These are phyloP conservation scores for Solanum chacoense DNA, from an alignment of 305 asterid genomes.

Conservation along the genomic window DNA sequence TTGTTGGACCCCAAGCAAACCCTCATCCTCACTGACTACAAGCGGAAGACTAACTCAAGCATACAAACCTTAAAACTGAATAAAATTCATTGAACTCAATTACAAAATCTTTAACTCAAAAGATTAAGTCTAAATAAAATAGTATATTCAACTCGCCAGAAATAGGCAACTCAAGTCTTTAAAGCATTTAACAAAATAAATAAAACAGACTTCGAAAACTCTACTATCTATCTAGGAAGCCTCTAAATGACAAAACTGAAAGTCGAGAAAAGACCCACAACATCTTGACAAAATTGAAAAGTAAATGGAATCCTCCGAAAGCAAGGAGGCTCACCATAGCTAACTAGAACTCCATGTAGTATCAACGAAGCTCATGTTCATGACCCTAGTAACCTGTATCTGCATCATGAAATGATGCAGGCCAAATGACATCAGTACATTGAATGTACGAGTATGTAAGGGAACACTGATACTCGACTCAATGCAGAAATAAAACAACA, in stretches of 20 bases:
- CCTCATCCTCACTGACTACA: background rate
- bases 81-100: background rate
- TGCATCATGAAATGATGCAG: background rate
- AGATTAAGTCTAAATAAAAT: background rate
- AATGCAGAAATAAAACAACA: background rate
- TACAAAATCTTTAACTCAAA: too few species aligned
- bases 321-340: background rate
- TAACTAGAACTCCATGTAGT: background rate
- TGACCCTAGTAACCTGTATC: background rate
- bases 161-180: background rate
- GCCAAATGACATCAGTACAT: background rate
- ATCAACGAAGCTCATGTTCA: background rate
- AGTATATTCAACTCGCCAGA: background rate
- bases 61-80: background rate
- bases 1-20: background rate
- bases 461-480: background rate
- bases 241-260: background rate
- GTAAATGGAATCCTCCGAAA: background rate
- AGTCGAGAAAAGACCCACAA: background rate
- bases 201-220: background rate
- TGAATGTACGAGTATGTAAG: background rate
- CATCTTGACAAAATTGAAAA: background rate
- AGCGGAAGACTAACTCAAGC: background rate
- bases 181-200: background rate
- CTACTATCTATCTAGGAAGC: background rate